These are phyloP conservation scores for Phytopythium delawarense DNA, from an alignment of 352 stramenopile species.

Conservation along the genomic window DNA sequence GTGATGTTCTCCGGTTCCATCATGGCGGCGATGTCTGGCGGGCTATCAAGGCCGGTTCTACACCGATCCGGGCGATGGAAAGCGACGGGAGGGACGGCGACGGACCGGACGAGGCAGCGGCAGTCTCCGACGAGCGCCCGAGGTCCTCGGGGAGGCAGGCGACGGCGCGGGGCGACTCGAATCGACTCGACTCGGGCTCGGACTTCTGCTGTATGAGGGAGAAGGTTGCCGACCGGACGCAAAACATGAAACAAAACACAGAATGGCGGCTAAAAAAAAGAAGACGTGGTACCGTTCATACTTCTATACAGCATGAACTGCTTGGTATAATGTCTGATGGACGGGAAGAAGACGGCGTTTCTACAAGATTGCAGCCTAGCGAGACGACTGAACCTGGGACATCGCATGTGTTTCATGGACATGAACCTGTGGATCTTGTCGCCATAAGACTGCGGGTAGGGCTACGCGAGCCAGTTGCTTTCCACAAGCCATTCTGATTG, in stretches of 20 bases:
- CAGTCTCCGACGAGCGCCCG: background rate
- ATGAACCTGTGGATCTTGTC: background rate
- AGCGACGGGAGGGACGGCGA: background rate
- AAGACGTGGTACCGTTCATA: background rate
- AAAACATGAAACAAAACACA: conserved; percentile 2
- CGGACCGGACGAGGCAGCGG: background rate
- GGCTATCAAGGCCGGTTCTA: background rate
- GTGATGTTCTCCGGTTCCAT: conserved; percentile 64
- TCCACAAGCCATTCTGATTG: too few relatives aligned
- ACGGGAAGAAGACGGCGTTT: too few relatives aligned
- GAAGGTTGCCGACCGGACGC: background rate
- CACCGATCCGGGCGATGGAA: background rate
- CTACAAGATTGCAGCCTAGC: background rate
- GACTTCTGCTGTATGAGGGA: background rate
- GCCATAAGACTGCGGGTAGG: conserved; percentile 13
- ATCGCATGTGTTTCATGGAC: conserved; percentile 1
- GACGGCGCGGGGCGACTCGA: background rate
- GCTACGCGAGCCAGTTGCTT: conserved; percentile 27
- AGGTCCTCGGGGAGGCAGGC: background rate
- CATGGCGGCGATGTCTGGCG: conserved; percentile 28
- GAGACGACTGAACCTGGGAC: background rate
- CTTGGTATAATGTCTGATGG: too few relatives aligned
- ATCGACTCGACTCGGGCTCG: too few relatives aligned
- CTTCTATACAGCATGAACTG: background rate
- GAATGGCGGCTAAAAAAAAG: background rate